Conservation (phyloP, 176 grass and related monocot species). For the Hordeum vulgare region MorexV3_pseudomolecules_assembly NC_058520.1:489957650-489958149, state of each 20-base stretch:
- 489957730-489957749: constrained; percentile 90
- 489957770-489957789: constrained; percentile 97
- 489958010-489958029: constrained; percentile 83
- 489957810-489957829: constrained; percentile 78
- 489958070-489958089: constrained; percentile 68
- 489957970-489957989: constrained; percentile 86
- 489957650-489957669: constrained; percentile 98
- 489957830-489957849: constrained; percentile 82
- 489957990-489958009: constrained; percentile 84
- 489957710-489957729: constrained; percentile 64
- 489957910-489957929: constrained; percentile 99
- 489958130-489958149: constrained; percentile 46
- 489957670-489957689: constrained; percentile 67
- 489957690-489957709: constrained; percentile 66
- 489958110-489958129: constrained; percentile 44
- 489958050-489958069: constrained; percentile 52
- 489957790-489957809: constrained; percentile 97
- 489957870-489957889: constrained; percentile 91
- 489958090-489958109: constrained; percentile 31
- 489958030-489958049: constrained; percentile 47
- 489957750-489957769: constrained; percentile 95
- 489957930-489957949: constrained; percentile 93
- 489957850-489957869: constrained; percentile 93
- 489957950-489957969: constrained; percentile 82
- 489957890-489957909: constrained; percentile 88